phyloP scores from a whole-genome alignment of 345 rosid genomes.

The Boechera divaricarpa region DNA sequence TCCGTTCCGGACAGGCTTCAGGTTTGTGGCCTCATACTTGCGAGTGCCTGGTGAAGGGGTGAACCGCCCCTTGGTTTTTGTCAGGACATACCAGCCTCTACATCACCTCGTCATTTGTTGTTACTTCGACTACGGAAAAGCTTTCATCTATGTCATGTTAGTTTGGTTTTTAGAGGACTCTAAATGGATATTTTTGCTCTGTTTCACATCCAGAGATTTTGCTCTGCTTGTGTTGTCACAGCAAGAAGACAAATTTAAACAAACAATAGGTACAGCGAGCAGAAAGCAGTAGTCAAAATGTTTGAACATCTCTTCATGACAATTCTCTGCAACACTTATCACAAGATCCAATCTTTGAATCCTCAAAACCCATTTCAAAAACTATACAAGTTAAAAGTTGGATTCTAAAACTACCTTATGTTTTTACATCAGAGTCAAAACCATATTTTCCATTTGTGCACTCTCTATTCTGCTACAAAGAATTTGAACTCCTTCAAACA shows the following conservation, averaged over 20 bases:
- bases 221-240: background rate
- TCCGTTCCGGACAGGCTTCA: too few relatives aligned
- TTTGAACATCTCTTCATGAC: background rate
- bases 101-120: too few relatives aligned
- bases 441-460: conserved; percentile 26
- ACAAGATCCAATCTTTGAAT: conserved; percentile 15
- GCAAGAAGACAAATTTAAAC: background rate
- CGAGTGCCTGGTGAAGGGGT: too few relatives aligned
- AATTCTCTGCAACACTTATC: background rate
- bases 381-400: conserved; percentile 30
- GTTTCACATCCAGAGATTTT: background rate
- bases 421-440: conserved; percentile 36
- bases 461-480: conserved; percentile 38
- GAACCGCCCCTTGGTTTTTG: too few relatives aligned
- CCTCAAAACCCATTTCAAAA: conserved; percentile 25
- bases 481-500: conserved; percentile 35
- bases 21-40: too few relatives aligned
- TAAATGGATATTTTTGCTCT: background rate
- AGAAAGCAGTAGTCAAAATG: background rate
- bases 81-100: too few relatives aligned
- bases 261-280: background rate
- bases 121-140: too few relatives aligned
- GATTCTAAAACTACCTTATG: conserved; percentile 32
- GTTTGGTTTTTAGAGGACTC: background rate
- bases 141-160: too few relatives aligned